Evolutionary conservation across 768 basidiomycete species (phyloP), one percentile per base, ranked within the genome.

Genomic region (Kwoniella bestiolae): DNA sequence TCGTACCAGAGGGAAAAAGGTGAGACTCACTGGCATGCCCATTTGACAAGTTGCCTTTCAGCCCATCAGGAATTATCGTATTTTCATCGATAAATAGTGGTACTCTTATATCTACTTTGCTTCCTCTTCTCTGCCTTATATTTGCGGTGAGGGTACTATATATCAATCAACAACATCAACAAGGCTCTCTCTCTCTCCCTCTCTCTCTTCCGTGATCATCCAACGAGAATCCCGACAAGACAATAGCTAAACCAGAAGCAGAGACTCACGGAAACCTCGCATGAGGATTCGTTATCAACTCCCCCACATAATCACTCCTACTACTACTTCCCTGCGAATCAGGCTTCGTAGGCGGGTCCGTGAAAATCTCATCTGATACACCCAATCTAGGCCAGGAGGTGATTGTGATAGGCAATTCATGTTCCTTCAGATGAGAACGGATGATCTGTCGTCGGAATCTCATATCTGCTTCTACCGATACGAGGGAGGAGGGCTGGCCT

Each of bases 341-440:
- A 7, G 94, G 91, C 65, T 88, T 86, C 71, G 84, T 90, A 78
- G 90, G 87, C 2, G 96, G 96, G 68, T 97, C 94, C 1, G 94
- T 92, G 81, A 98, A 99, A 59, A 73, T 62, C 8, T 59, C 86
- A 31, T 92, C 95, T 3, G 87, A 88, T 7, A 88, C 90, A 21
- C 96, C 96, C 23, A 98, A 84, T 41, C 91, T 88, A 50, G 96
- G 95, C 83, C 91, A 99, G n/a, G 91, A 91, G 2, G 96, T 97
- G 75, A 99, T 83, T 6, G 96, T 94, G 70, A 98, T 80, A 1
- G 94, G 96, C 2, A 94, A 82, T 82, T 99, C 94, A 76, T 94
- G 89, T 4, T 86, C 82, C 61, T 89, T 88, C 68, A 99, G 86
- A 73, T 95, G 88, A 66, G 87, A 87, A 49, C 90, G 88, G 11